A percentile compares a stretch with the other conserved stretches of the same genome.
Conservation (phyloP, 2,329 filamentous ascomycete species). For the Juglanconis juglandina region DNA sequence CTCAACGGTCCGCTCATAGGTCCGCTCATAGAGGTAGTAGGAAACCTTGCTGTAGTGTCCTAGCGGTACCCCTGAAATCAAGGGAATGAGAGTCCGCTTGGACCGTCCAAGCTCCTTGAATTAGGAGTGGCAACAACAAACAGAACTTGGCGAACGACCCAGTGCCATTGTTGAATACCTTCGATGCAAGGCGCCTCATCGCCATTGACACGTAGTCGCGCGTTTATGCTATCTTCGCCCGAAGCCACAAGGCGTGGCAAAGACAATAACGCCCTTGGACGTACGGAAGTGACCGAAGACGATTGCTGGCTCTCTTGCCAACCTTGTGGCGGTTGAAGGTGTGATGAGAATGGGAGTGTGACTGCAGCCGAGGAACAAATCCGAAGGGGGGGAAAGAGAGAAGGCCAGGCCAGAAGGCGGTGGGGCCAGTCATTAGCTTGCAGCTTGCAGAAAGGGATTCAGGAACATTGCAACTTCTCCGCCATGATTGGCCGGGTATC, state of each 20-base stretch:
- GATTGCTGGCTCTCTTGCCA: not conserved
- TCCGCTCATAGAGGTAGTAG: not conserved
- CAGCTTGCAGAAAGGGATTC: conserved; percentile 16
- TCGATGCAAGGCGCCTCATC: not conserved
- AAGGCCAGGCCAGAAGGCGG: conserved; percentile 2
- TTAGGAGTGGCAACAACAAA: not conserved
- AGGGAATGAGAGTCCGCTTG: not conserved
- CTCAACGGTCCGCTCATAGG: not conserved
- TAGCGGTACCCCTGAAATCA: not conserved
- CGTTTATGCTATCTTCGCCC: not conserved
- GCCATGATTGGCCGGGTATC: conserved; percentile 29
- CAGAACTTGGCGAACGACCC: not conserved
- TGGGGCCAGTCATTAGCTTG: conserved; percentile 10
- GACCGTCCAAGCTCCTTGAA: not conserved
- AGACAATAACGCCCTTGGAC: not conserved
- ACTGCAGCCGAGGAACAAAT: not conserved
- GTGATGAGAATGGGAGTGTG: not conserved
- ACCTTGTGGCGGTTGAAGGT: not conserved
- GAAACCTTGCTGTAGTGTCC: not conserved
- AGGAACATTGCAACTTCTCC: conserved; percentile 15
- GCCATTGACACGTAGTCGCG: not conserved
- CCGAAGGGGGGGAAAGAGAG: conserved; percentile 8
- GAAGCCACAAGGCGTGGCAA: not conserved
- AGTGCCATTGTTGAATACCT: not conserved
- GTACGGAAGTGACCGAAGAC: not conserved